Base-by-base conservation (phyloP, 176 grass and related monocot genomes). In the Oryza longistaminata region DNA sequence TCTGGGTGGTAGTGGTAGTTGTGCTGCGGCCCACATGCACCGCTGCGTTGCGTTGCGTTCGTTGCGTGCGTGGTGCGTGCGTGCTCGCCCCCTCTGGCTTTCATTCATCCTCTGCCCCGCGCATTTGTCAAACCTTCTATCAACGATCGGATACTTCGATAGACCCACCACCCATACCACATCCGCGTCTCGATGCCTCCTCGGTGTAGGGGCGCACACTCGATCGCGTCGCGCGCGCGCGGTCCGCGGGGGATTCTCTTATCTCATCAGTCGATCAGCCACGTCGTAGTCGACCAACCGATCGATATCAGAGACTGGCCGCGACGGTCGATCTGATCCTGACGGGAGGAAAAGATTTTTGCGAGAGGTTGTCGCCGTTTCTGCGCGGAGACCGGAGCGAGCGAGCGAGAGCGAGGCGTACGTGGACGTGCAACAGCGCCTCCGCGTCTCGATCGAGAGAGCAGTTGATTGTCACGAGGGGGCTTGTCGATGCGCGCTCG, bases 401-500 rank as follows among this genome's bases (percentile, higher is more conserved):
- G 34, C 33, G 17, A 50, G 48, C n/a, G n/a, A n/a, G n/a, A n/a
- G n/a, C 3, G 15, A 42, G 14, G 48, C 52, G 29, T 31, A 31
- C 29, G 52, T 55, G 52, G 52, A 55, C 52, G 52, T 50, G 48
- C 48, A 50, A 50, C 48, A 17, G 50, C 4, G 13, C 43, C 43
- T 73, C 24, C 7, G 37, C 68, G 17, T 35, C 66, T 7, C n/a
- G 55, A 12, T 49, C 43, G 8, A 50, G 26, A 3, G 29, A 71
- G 5, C 33, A 62, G 80, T 44, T 39, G 11, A 14, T 74, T 53
- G 70, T 83, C 70, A 64, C 70, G 27, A 11, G 81, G 29, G 81
- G 53, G 22, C 11, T n/a, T 46, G 53, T 64, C 40, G 40, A 8
- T 27, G 15, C 66, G 15, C 66, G 15, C 66, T 26, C 5, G 25